These are phyloP conservation scores for Ganoderma meredithae DNA, from an alignment of 1,284 basidiomycete genomes.

Conservation along the genomic window DNA sequence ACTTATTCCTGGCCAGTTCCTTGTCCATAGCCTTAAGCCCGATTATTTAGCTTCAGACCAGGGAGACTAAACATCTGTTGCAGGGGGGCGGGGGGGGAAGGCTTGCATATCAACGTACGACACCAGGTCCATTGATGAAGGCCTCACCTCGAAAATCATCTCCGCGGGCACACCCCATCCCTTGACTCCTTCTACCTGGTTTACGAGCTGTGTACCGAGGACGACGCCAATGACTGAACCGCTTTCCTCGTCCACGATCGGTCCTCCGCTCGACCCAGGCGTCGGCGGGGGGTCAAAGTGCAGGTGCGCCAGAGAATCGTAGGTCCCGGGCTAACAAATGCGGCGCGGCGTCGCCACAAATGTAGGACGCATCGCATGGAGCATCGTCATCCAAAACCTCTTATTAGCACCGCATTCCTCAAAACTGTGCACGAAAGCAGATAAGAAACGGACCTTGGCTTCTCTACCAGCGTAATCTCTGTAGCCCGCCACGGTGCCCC, in stretches of 20 bases:
- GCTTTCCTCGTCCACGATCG: conserved; percentile 68
- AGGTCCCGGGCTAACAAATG: conserved; percentile 64
- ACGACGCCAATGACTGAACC: conserved; percentile 78
- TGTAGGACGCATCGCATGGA: not conserved
- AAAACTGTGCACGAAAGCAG: not conserved
- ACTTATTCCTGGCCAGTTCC: not conserved
- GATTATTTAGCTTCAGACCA: conserved; percentile 40
- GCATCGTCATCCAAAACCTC: not conserved
- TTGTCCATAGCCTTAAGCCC: too few species aligned
- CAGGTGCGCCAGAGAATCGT: conserved; percentile 70
- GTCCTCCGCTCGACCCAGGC: conserved; percentile 75
- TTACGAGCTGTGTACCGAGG: conserved; percentile 68
- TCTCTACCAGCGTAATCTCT: conserved; percentile 65
- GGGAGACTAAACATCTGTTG: conserved; percentile 59
- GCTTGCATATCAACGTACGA: not conserved
- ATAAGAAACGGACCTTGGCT: conserved; percentile 52
- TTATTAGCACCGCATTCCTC: not conserved
- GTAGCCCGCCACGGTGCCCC: conserved; percentile 62
- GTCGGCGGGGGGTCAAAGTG: conserved; percentile 65
- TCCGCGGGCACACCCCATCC: conserved; percentile 79
- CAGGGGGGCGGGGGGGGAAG: not conserved
- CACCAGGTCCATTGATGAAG: not conserved
- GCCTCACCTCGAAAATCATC: conserved; percentile 66
- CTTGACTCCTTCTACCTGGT: conserved; percentile 59
- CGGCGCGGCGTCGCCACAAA: not conserved